Percentiles rank a stretch among this genome's conserved stretches.
Evolutionary conservation across 2,329 filamentous ascomycete genomes (phyloP).

Genomic region (Colletotrichum sp.): DNA sequence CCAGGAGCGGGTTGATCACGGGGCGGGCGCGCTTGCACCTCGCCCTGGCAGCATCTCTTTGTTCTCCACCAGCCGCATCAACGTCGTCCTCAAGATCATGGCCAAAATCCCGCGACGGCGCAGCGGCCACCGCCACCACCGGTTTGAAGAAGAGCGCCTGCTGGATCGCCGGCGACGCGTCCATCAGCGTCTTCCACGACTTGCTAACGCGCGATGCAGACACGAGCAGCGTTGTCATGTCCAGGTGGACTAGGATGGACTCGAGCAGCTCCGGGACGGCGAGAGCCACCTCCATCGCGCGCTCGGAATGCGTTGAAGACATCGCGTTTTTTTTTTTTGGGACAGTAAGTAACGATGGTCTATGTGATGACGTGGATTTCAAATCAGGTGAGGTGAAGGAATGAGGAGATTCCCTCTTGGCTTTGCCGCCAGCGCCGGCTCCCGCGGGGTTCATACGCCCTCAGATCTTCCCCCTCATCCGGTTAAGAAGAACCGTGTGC

Average conservation of each 20-base stretch:
- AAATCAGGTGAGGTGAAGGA: not conserved
- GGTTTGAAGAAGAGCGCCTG: constrained; percentile 12
- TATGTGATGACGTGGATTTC: not conserved
- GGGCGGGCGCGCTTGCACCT: not conserved
- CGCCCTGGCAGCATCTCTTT: not conserved
- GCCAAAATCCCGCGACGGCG: not conserved
- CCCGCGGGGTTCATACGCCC: constrained; percentile 10
- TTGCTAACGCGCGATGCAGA: constrained; percentile 27
- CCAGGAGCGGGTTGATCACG: constrained; percentile 11
- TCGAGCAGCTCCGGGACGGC: constrained; percentile 29
- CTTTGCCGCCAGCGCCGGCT: not conserved
- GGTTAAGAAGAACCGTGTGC: constrained; percentile 4
- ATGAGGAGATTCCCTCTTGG: constrained; percentile 6
- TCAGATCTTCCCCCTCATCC: constrained; percentile 8
- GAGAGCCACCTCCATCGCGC: constrained; percentile 3
- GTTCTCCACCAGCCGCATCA: not conserved
- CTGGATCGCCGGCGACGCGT: not conserved
- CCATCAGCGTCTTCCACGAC: constrained; percentile 21
- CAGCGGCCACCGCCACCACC: not conserved
- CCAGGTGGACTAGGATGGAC: constrained; percentile 26
- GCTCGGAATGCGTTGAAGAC: not conserved
- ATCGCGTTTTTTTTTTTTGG: not conserved
- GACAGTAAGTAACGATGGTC: not conserved
- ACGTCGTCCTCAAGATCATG: not conserved
- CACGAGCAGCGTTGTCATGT: constrained; percentile 29